phyloP scores from a whole-genome alignment of 2,329 filamentous ascomycete genomes.

The Elsinoe fawcettii region DNA sequence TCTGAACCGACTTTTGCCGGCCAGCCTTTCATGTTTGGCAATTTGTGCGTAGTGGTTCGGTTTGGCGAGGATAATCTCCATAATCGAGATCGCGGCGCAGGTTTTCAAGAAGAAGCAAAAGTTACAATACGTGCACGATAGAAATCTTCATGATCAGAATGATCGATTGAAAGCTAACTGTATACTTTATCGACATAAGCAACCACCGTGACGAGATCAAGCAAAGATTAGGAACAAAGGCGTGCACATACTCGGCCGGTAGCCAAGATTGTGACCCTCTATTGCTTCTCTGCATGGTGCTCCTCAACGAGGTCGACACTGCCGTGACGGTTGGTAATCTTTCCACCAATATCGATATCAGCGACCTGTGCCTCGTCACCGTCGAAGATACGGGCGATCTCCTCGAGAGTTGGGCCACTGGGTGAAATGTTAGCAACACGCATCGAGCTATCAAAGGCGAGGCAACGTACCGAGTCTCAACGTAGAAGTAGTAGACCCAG shows the following conservation, averaged over 20 bases:
- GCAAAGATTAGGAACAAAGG: too few relatives aligned
- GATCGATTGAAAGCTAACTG: background rate
- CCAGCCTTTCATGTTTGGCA: background rate
- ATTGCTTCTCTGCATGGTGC: background rate
- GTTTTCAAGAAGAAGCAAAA: background rate
- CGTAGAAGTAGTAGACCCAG: conserved; percentile 31
- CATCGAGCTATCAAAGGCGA: background rate
- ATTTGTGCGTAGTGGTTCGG: too few relatives aligned
- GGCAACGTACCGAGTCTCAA: conserved; percentile 31
- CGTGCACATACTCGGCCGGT: too few relatives aligned
- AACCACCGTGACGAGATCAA: too few relatives aligned
- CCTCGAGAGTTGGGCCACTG: conserved; percentile 37
- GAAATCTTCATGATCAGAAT: background rate
- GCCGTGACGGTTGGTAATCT: background rate
- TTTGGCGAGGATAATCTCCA: too few relatives aligned
- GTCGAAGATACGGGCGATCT: conserved; percentile 41
- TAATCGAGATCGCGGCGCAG: too few relatives aligned
- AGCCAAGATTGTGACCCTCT: background rate
- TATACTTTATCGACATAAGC: background rate
- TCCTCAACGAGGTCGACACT: background rate
- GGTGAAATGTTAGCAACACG: conserved; percentile 16
- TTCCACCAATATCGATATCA: conserved; percentile 15
- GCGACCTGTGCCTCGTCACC: conserved; percentile 35
- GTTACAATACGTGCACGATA: background rate
- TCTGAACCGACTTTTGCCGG: background rate